Evolutionary conservation across 2,329 filamentous ascomycete species (phyloP).

Genomic region (Coniella vitis): DNA sequence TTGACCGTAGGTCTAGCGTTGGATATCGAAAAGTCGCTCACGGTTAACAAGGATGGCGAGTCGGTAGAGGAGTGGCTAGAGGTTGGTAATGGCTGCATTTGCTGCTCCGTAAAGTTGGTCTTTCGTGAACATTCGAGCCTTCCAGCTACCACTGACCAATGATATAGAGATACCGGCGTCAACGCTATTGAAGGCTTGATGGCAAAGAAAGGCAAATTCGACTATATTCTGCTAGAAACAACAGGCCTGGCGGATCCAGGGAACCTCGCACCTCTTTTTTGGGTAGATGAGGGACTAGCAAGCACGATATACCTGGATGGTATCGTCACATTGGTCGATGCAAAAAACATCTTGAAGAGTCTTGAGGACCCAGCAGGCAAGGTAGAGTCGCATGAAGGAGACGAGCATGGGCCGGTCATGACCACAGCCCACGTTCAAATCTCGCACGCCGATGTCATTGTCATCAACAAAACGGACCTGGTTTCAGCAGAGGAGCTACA

Average conservation of each 20-base stretch:
- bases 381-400: slow-evolving; percentile 44
- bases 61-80: slow-evolving; percentile 92
- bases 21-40: slow-evolving; percentile 94
- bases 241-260: slow-evolving; percentile 93
- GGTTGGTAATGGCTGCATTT: slow-evolving; percentile 93
- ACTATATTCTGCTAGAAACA: slow-evolving; percentile 96
- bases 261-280: slow-evolving; percentile 92
- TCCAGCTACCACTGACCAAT: not conserved
- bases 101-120: slow-evolving; percentile 88
- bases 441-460: slow-evolving; percentile 89
- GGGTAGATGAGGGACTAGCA: slow-evolving; percentile 92
- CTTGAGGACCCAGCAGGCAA: slow-evolving; percentile 65
- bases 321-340: slow-evolving; percentile 92
- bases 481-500: slow-evolving; percentile 64
- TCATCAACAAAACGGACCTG: slow-evolving; percentile 90
- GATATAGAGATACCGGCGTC: slow-evolving; percentile 73
- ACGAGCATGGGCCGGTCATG: slow-evolving; percentile 60
- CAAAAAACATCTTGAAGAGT: slow-evolving; percentile 79
- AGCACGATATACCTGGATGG: slow-evolving; percentile 96
- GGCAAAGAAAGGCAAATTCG: slow-evolving; percentile 87
- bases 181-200: slow-evolving; percentile 93
- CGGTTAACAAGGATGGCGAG: slow-evolving; percentile 76
- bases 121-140: not conserved
- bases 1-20: slow-evolving; percentile 48
- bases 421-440: slow-evolving; percentile 95